Evolutionary conservation across 1,284 basidiomycete species (phyloP).

Genomic region (Ganoderma lingzhi): DNA sequence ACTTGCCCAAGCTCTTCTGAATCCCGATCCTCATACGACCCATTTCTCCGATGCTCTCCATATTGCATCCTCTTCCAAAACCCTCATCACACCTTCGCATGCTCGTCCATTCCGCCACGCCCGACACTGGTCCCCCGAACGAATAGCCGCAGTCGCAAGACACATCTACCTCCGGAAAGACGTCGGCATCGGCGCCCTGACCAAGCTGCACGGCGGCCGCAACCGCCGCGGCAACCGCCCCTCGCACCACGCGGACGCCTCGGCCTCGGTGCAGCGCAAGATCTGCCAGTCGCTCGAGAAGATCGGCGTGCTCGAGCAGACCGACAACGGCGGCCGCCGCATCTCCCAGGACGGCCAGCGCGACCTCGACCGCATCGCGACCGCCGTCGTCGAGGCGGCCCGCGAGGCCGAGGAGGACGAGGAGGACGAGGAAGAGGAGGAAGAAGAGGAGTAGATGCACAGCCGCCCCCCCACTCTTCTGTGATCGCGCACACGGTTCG

Average conservation of each 20-base stretch:
- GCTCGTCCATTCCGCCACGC: not conserved
- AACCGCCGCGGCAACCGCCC: conserved; percentile 96
- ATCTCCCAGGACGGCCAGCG: conserved; percentile 98
- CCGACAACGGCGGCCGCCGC: conserved; percentile 93
- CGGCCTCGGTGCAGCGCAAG: conserved; percentile 90
- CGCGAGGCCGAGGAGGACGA: conserved; percentile 90
- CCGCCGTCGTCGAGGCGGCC: conserved; percentile 90
- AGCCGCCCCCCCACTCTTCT: not conserved
- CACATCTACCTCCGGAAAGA: conserved; percentile 99
- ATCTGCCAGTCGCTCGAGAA: conserved; percentile 97
- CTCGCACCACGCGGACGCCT: conserved; percentile 92
- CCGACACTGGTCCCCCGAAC: not conserved
- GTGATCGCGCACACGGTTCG: conserved; percentile 19
- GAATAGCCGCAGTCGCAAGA: conserved; percentile 91
- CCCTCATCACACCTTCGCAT: not conserved
- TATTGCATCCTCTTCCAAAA: no score
- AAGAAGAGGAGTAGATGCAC: conserved; percentile 58
- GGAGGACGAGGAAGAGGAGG: conserved; percentile 87
- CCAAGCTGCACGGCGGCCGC: conserved; percentile 97
- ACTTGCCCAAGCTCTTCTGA: not conserved
- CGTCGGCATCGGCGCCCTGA: conserved; percentile 95
- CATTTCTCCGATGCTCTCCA: not conserved
- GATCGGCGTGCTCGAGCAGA: conserved; percentile 97
- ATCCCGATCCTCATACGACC: not conserved
- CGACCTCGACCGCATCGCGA: conserved; percentile 98